Evolutionary conservation across 805 yeast genomes (phyloP).

Genomic region (Kuraishia hungarica): DNA sequence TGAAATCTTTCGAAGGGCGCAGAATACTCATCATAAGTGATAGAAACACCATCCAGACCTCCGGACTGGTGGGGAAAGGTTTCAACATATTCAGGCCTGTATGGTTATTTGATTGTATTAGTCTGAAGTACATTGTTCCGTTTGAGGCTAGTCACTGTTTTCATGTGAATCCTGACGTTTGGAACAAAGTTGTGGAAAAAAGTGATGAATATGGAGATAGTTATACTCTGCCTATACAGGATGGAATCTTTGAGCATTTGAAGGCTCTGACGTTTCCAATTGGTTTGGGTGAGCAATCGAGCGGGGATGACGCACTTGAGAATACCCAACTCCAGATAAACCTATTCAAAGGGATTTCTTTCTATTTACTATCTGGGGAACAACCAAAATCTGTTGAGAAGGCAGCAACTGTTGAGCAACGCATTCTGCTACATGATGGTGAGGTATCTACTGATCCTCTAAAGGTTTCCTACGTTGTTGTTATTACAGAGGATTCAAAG

Average conservation of each 20-base stretch:
- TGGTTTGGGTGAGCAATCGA: background rate
- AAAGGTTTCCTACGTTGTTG: background rate
- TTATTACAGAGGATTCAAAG: slow-evolving; percentile 3
- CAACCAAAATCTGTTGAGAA: slow-evolving; percentile 3
- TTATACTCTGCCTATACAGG: slow-evolving; percentile 25
- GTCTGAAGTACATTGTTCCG: slow-evolving; percentile 28
- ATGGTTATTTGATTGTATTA: slow-evolving; percentile 69
- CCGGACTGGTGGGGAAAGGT: slow-evolving; percentile 31
- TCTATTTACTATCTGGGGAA: background rate
- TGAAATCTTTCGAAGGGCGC: slow-evolving; percentile 7
- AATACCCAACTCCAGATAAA: background rate
- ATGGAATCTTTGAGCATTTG: slow-evolving; percentile 14
- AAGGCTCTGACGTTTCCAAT: slow-evolving; percentile 2
- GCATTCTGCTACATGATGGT: slow-evolving; percentile 2
- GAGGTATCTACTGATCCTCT: background rate
- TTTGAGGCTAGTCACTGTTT: slow-evolving; percentile 58
- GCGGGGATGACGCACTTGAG: background rate
- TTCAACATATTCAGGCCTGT: slow-evolving; percentile 55
- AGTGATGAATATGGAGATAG: slow-evolving; percentile 64
- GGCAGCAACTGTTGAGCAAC: background rate
- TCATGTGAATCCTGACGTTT: slow-evolving; percentile 24
- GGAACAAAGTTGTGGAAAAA: slow-evolving; percentile 19
- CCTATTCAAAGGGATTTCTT: slow-evolving; percentile 3
- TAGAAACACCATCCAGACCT: slow-evolving; percentile 28
- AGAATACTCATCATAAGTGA: slow-evolving; percentile 27